These are phyloP conservation scores for Rutstroemia sp. DNA, from an alignment of 2,329 filamentous ascomycete genomes.

Conservation along the genomic window DNA sequence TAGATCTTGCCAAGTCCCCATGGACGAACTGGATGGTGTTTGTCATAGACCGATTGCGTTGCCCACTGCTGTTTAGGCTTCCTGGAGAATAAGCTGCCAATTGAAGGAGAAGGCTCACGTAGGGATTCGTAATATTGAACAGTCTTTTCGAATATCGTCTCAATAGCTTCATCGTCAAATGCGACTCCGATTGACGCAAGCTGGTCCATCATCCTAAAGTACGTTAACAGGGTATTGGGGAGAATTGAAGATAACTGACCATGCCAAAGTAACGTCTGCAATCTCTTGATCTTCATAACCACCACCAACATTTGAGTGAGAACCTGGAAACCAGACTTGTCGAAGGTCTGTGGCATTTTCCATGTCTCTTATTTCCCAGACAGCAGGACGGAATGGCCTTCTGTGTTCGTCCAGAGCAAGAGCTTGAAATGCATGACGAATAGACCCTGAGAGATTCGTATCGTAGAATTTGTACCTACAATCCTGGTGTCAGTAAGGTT, in stretches of 20 bases:
- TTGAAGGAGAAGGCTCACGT: constrained; percentile 11
- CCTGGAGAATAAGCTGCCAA: constrained; percentile 15
- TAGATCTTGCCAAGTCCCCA: constrained; percentile 31
- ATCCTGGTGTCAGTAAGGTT: neutral
- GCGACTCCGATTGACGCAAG: constrained; percentile 30
- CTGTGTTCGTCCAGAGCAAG: constrained; percentile 43
- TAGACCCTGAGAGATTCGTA: constrained; percentile 35
- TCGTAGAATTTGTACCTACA: constrained; percentile 33
- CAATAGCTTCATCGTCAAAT: constrained; percentile 31
- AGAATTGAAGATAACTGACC: constrained; percentile 30
- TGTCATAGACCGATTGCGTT: constrained; percentile 38
- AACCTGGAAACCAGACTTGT: constrained; percentile 41
- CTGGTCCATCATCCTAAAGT: constrained; percentile 42
- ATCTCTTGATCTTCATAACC: constrained; percentile 41
- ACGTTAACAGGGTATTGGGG: constrained; percentile 29
- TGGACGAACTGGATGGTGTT: constrained; percentile 36
- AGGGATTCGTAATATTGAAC: constrained; percentile 24
- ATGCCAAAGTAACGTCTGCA: constrained; percentile 40
- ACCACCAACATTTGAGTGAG: constrained; percentile 42
- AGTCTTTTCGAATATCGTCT: constrained; percentile 26
- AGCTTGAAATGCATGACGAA: constrained; percentile 43
- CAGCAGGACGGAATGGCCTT: constrained; percentile 32
- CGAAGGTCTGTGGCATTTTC: constrained; percentile 21
- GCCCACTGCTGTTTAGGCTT: constrained; percentile 34
- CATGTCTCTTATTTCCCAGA: constrained; percentile 31